Conservation (phyloP, 2,329 filamentous ascomycete genomes). For the Colletotrichum spaethianum region DNA sequence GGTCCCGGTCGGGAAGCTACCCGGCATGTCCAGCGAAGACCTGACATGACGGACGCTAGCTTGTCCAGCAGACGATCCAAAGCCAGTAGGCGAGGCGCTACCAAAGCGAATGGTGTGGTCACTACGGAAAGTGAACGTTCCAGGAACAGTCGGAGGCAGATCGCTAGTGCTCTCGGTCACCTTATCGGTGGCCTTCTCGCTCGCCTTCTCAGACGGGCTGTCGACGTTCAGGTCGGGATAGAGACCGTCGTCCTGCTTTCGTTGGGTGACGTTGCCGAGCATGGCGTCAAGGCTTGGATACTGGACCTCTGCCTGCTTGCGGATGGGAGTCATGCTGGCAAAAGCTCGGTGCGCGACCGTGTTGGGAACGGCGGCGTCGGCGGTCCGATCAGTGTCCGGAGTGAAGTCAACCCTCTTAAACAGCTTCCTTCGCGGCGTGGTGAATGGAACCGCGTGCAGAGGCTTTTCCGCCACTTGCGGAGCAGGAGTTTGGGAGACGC, state of each 20-base stretch:
- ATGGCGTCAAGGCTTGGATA: conserved; percentile 51
- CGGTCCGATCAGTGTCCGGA: conserved; percentile 72
- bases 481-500: conserved; percentile 62
- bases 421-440: conserved; percentile 77
- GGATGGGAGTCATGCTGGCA: conserved; percentile 59
- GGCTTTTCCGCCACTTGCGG: conserved; percentile 64
- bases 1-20: conserved; percentile 62
- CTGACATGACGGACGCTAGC: conserved; percentile 73
- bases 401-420: conserved; percentile 87
- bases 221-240: conserved; percentile 66
- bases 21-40: conserved; percentile 68
- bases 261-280: conserved; percentile 47
- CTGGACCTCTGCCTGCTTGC: conserved; percentile 52
- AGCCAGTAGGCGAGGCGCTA: conserved; percentile 62
- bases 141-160: conserved; percentile 60
- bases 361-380: conserved; percentile 57
- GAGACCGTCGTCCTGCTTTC: conserved; percentile 54
- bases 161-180: conserved; percentile 46
- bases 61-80: conserved; percentile 72
- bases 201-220: conserved; percentile 37
- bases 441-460: conserved; percentile 66
- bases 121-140: conserved; percentile 76
- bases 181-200: conserved; percentile 40
- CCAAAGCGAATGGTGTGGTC: conserved; percentile 75
- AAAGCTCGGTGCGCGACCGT: conserved; percentile 57